Conservation (phyloP, 306 rosid species). For the Fragaria nilgerrensis region DNA sequence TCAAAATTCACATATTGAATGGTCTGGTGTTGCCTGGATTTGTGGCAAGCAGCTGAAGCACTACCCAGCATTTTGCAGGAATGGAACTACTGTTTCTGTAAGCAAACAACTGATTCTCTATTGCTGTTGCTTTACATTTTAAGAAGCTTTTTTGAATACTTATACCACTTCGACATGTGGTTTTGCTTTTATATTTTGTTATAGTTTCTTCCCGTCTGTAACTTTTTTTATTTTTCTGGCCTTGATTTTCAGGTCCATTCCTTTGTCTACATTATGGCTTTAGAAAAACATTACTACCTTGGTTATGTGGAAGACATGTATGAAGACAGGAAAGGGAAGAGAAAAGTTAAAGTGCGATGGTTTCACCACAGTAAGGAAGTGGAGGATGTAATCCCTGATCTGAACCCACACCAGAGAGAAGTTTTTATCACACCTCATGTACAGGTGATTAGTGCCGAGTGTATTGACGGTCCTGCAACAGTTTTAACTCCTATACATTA, state of each 20-base stretch:
- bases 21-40: constrained; percentile 69
- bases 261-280: constrained; percentile 73
- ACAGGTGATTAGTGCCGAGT: constrained; percentile 79
- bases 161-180: constrained; percentile 2
- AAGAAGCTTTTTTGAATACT: not conserved
- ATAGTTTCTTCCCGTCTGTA: not conserved
- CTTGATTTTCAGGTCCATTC: constrained; percentile 62
- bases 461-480: constrained; percentile 71
- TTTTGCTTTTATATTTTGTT: not conserved
- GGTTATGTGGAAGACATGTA: constrained; percentile 92
- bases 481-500: constrained; percentile 78
- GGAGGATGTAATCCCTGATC: constrained; percentile 45
- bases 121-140: not conserved
- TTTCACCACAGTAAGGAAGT: constrained; percentile 70
- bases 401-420: constrained; percentile 62
- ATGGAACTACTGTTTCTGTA: constrained; percentile 56
- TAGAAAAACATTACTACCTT: constrained; percentile 58
- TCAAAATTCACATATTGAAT: constrained; percentile 60
- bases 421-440: constrained; percentile 81
- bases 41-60: constrained; percentile 84
- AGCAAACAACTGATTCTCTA: constrained; percentile 24
- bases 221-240: not conserved
- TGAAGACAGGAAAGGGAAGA: constrained; percentile 72
- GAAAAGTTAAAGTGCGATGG: constrained; percentile 82
- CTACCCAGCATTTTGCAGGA: constrained; percentile 62